These are phyloP conservation scores for Cyclotella baltica DNA, from an alignment of 108 stramenopile species.

Conservation along the genomic window DNA sequence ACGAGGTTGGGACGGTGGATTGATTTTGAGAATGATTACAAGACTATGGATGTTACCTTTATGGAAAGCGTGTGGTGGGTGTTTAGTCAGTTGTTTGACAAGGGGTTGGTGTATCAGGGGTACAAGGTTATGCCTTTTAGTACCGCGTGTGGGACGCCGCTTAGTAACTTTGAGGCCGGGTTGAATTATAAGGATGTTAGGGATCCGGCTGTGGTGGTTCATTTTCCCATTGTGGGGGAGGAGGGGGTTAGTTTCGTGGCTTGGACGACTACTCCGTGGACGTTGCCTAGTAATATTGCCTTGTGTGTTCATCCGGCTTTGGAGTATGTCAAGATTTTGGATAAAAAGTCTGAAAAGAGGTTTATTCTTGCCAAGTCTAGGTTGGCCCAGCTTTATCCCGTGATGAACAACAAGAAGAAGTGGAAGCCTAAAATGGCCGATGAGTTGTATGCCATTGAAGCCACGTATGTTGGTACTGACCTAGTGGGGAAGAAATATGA, in stretches of 20 bases:
- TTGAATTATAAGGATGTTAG: slow-evolving; percentile 98
- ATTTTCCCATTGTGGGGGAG: slow-evolving; percentile 90
- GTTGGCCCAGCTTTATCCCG: slow-evolving; percentile 92
- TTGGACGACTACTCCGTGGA: slow-evolving; percentile 99
- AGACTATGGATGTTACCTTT: slow-evolving; percentile 98
- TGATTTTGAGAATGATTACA: slow-evolving; percentile 99
- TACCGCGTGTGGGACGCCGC: slow-evolving; percentile 95
- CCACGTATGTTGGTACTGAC: slow-evolving; percentile 80
- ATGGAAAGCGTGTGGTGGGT: slow-evolving; percentile 99
- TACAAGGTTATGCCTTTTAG: slow-evolving; percentile 99
- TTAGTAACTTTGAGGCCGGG: slow-evolving; percentile 99
- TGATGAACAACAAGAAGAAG: slow-evolving; percentile 94
- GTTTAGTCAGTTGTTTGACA: slow-evolving; percentile 93
- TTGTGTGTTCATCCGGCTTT: slow-evolving; percentile 95
- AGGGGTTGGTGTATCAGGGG: slow-evolving; percentile 97
- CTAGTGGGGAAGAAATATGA: slow-evolving; percentile 93
- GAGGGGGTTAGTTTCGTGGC: slow-evolving; percentile 83
- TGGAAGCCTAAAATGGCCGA: slow-evolving; percentile 93
- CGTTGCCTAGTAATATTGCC: slow-evolving; percentile 95
- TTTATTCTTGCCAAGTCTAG: slow-evolving; percentile 92
- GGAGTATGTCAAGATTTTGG: slow-evolving; percentile 94
- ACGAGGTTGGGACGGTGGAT: slow-evolving; percentile 98
- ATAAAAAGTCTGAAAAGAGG: slow-evolving; percentile 78
- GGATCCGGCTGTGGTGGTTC: slow-evolving; percentile 98
- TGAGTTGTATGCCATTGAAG: slow-evolving; percentile 81